Percentiles rank a stretch among this genome's conserved stretches.
These are phyloP conservation scores for Astrephomene gubernaculifera DNA, from an alignment of 139 green algal genomes.

Conservation along the genomic window DNA sequence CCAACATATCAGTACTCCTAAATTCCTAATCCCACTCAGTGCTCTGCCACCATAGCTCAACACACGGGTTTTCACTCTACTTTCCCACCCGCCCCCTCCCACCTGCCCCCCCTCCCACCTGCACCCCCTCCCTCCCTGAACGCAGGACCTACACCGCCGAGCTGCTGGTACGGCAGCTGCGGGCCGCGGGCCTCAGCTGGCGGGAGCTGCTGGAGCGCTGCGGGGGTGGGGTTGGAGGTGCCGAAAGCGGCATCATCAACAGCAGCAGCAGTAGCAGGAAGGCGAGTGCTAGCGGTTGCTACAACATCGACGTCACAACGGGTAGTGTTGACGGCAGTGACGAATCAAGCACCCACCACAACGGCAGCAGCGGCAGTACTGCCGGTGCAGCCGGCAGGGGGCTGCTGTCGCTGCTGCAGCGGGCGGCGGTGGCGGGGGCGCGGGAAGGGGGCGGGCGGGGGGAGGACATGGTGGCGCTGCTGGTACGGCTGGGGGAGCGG, in stretches of 20 bases:
- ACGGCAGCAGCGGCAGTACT: too few species aligned
- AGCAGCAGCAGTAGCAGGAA: too few species aligned
- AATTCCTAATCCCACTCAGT: background rate
- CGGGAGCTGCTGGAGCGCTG: slow-evolving; percentile 28
- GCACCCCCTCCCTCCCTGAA: background rate
- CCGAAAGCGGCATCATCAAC: too few species aligned
- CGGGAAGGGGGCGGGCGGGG: background rate
- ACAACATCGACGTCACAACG: too few species aligned
- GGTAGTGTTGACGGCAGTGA: too few species aligned
- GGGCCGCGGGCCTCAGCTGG: slow-evolving; percentile 2
- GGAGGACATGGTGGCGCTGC: slow-evolving; percentile 16
- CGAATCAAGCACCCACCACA: too few species aligned
- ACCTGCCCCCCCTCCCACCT: background rate
- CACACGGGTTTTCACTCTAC: too few species aligned
- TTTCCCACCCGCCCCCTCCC: background rate
- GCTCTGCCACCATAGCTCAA: background rate
- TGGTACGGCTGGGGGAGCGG: slow-evolving; percentile 27
- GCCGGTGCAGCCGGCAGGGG: too few species aligned
- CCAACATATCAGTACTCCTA: background rate
- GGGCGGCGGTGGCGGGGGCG: background rate
- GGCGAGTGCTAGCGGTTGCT: too few species aligned
- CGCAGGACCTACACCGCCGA: slow-evolving; percentile 16
- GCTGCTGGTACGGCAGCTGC: slow-evolving; percentile 22
- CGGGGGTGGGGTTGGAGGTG: too few species aligned
- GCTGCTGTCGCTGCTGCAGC: slow-evolving; percentile 46